A percentile compares a stretch with the other conserved stretches of the same genome.
These are phyloP conservation scores for Fraxinus latifolia DNA, from an alignment of 305 asterid species.

Conservation along the genomic window DNA sequence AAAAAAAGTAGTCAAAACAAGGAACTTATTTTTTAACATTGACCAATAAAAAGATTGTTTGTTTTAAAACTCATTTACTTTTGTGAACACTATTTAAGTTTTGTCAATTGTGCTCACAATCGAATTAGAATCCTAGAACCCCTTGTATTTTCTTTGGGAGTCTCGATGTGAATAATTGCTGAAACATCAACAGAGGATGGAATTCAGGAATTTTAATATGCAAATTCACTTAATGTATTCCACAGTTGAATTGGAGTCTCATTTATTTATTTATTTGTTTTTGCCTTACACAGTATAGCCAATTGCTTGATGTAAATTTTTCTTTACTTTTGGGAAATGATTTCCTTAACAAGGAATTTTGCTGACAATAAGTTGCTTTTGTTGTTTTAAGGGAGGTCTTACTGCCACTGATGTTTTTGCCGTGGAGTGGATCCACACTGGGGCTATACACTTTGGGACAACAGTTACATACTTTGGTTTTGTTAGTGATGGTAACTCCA, in stretches of 20 bases:
- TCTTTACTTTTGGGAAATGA: not conserved
- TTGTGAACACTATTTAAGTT: not conserved
- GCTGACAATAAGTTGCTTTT: not conserved
- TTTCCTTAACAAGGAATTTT: not conserved
- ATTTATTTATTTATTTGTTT: not conserved
- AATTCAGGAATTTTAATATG: not conserved
- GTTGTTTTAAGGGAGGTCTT: constrained; percentile 79
- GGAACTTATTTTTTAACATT: not conserved
- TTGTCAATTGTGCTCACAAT: not conserved
- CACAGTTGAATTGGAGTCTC: not conserved
- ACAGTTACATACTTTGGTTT: constrained; percentile 95
- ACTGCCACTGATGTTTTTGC: constrained; percentile 97
- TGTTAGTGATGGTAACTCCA: constrained; percentile 80
- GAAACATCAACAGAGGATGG: not conserved
- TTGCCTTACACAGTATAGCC: not conserved
- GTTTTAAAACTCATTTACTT: not conserved
- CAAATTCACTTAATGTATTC: not conserved
- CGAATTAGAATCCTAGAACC: constrained; percentile 1
- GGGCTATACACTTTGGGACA: constrained; percentile 90
- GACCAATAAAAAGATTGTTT: not conserved
- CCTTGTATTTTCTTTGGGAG: not conserved
- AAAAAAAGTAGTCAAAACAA: not conserved
- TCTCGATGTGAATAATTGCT: not conserved
- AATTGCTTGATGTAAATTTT: not conserved
- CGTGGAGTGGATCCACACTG: constrained; percentile 93